Percentiles rank a stretch among this genome's conserved stretches.
These are phyloP conservation scores for Bryum argenteum DNA, from an alignment of 225 moss, liverwort and hornwort species.

Conservation along the genomic window DNA sequence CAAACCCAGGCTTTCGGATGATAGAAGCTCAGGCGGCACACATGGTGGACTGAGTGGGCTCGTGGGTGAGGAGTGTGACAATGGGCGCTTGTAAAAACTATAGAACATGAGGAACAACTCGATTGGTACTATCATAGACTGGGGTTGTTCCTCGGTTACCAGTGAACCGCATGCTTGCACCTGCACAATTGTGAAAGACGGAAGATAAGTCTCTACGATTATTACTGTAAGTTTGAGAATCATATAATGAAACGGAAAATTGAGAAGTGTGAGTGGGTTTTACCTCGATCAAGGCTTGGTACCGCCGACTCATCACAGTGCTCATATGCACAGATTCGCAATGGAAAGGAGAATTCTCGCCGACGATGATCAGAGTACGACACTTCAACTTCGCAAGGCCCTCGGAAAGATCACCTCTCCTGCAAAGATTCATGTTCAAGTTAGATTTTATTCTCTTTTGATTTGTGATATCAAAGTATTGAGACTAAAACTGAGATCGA, in stretches of 20 bases:
- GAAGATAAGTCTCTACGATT: neutral
- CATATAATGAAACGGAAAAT: too few relatives aligned
- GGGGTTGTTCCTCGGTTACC: constrained; percentile 53
- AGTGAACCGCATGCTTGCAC: constrained; percentile 64
- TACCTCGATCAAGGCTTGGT: constrained; percentile 57
- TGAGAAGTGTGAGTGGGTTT: neutral
- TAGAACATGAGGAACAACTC: constrained; percentile 90
- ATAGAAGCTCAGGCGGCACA: constrained; percentile 72
- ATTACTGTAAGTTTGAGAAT: too few relatives aligned
- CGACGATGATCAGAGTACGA: constrained; percentile 52
- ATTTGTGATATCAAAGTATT: neutral
- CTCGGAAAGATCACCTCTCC: constrained; percentile 41
- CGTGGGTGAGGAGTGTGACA: constrained; percentile 64
- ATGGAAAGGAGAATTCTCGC: constrained; percentile 55
- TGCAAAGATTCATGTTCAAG: constrained; percentile 15
- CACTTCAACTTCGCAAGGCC: constrained; percentile 51
- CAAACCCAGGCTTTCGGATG: constrained; percentile 77
- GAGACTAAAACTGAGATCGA: neutral
- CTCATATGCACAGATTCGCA: constrained; percentile 53
- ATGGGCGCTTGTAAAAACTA: constrained; percentile 64
- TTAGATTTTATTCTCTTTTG: constrained; percentile 13
- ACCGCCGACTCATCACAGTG: constrained; percentile 40
- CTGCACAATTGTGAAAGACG: constrained; percentile 29
- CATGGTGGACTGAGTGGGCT: constrained; percentile 83
- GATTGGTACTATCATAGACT: constrained; percentile 84